Conservation (phyloP, 106 monocot genomes). For the Dioscorea dumetorum region DNA sequence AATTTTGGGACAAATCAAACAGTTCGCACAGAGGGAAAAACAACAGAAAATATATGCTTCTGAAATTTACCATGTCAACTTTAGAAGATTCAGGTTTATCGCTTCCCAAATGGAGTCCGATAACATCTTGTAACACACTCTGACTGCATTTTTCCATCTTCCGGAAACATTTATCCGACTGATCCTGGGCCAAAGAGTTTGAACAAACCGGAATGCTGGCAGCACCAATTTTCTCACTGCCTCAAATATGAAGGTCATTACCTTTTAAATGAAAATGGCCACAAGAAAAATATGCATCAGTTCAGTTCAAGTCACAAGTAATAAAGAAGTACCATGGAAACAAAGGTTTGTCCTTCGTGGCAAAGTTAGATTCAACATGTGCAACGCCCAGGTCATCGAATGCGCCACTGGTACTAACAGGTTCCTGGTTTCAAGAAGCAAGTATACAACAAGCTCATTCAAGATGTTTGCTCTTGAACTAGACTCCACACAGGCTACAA, state of each 20-base stretch:
- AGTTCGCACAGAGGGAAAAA: neutral
- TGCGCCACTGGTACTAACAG: neutral
- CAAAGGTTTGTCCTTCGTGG: conserved; percentile 2
- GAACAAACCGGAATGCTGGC: conserved; percentile 13
- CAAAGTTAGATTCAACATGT: conserved; percentile 9
- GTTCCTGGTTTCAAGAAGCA: conserved; percentile 29
- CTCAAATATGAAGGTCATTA: neutral
- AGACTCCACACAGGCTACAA: too few species aligned
- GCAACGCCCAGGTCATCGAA: neutral
- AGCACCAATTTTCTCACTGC: conserved; percentile 19
- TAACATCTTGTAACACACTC: conserved; percentile 60
- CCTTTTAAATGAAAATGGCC: neutral
- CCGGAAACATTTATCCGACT: conserved; percentile 21
- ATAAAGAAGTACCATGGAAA: conserved; percentile 21
- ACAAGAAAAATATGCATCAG: too few species aligned
- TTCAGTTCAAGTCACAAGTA: neutral
- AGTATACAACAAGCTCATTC: too few species aligned
- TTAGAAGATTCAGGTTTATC: conserved; percentile 36
- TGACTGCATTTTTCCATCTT: conserved; percentile 63
- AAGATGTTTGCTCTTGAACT: too few species aligned
- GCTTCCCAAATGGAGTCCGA: conserved; percentile 59
- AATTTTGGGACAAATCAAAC: neutral
- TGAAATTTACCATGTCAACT: conserved; percentile 71
- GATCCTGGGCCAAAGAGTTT: conserved; percentile 12
- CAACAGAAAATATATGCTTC: neutral